Evolutionary conservation across 2,329 filamentous ascomycete genomes (phyloP).

Genomic region (Phyllosticta ampelicida): DNA sequence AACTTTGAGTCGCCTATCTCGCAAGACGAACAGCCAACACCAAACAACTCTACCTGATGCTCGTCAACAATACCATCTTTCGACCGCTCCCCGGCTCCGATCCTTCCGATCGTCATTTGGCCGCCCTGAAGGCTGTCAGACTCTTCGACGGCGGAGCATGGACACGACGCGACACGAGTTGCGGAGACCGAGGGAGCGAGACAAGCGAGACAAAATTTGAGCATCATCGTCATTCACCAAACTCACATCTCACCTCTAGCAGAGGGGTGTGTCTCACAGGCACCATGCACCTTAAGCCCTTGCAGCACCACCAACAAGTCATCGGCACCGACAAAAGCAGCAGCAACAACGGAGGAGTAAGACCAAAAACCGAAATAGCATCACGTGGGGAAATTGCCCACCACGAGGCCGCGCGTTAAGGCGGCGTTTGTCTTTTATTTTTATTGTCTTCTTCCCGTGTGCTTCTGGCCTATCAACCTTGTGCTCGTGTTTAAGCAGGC

Average conservation of each 20-base stretch:
- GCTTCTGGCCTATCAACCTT: no score
- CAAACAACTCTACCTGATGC: neutral
- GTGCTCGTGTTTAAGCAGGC: no score
- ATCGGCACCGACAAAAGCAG: no score
- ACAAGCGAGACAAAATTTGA: neutral
- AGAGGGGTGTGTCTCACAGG: neutral
- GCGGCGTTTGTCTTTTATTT: no score
- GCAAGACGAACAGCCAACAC: neutral
- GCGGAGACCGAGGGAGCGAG: neutral
- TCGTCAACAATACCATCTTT: neutral
- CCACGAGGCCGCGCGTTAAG: no score
- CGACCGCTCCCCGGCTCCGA: neutral
- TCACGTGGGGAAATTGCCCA: no score
- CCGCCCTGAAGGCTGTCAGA: neutral
- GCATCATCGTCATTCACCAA: neutral
- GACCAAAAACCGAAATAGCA: no score
- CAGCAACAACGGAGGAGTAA: no score
- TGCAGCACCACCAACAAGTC: no score
- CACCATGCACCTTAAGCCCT: no score
- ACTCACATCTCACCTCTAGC: neutral
- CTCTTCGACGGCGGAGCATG: neutral
- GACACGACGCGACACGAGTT: neutral
- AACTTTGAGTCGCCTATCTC: neutral
- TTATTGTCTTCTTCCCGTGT: no score
- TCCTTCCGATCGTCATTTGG: neutral